These are phyloP conservation scores for Backusella macrospora DNA, from an alignment of 192 early-diverging fungal species.

Conservation along the genomic window DNA sequence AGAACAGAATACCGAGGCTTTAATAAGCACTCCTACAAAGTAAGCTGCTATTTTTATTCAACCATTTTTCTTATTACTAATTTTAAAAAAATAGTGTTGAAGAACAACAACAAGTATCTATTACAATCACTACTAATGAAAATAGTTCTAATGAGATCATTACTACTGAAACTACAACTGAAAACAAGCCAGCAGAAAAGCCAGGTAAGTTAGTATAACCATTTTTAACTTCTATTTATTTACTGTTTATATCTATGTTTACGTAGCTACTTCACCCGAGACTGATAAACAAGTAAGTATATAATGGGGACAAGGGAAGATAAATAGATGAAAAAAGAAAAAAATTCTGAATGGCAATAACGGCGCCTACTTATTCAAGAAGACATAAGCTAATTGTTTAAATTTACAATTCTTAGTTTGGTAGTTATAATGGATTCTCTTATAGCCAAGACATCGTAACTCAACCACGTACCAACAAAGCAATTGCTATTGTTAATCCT, in stretches of 20 bases:
- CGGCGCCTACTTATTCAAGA: too few species aligned
- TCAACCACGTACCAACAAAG: slow-evolving; percentile 44
- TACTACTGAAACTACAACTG: background rate
- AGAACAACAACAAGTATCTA: background rate
- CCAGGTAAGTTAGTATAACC: background rate
- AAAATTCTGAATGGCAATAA: too few species aligned
- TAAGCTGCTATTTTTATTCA: background rate
- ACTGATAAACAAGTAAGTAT: background rate
- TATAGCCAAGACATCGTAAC: slow-evolving; percentile 29
- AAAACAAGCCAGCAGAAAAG: background rate
- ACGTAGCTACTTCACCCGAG: slow-evolving; percentile 4
- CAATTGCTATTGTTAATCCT: slow-evolving; percentile 79
- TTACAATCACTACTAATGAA: background rate
- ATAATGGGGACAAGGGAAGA: too few species aligned
- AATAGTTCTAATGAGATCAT: background rate
- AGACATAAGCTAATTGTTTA: too few species aligned
- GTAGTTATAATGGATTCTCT: background rate
- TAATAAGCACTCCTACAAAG: slow-evolving; percentile 1
- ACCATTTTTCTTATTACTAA: background rate
- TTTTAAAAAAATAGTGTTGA: slow-evolving; percentile 5
- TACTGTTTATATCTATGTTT: background rate
- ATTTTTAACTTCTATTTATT: background rate
- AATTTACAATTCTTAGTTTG: background rate
- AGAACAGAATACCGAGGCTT: slow-evolving; percentile 3
- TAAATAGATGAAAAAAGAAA: too few species aligned